These are phyloP conservation scores for Pulveroboletus frians DNA, from an alignment of 768 basidiomycete genomes.

Conservation along the genomic window DNA sequence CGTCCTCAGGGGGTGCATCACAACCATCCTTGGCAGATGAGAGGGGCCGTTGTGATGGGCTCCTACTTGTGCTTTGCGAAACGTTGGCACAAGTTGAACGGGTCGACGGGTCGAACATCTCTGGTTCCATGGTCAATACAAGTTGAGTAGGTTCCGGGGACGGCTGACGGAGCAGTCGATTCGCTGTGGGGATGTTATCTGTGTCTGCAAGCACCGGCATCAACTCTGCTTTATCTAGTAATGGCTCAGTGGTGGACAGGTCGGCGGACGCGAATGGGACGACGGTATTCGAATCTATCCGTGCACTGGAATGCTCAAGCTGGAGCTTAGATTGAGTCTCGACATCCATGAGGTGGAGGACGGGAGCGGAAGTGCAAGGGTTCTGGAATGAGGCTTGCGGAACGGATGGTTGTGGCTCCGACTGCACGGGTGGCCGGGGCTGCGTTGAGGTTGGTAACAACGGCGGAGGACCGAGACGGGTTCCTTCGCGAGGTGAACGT, in stretches of 20 bases:
- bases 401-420: neutral
- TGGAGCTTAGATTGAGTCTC: neutral
- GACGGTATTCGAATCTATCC: neutral
- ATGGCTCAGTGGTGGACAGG: neutral
- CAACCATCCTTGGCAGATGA: constrained; percentile 4
- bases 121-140: neutral
- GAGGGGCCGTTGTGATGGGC: constrained; percentile 14
- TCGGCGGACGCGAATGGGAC: neutral
- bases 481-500: neutral
- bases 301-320: neutral
- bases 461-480: neutral
- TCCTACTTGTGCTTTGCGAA: constrained; percentile 6
- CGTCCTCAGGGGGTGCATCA: neutral
- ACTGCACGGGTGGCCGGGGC: neutral
- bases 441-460: neutral
- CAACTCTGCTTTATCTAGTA: neutral
- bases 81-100: neutral
- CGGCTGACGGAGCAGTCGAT: neutral
- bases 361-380: constrained; percentile 3
- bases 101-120: neutral
- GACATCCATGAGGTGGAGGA: neutral
- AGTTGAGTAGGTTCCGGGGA: constrained; percentile 4
- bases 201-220: neutral
- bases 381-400: neutral
- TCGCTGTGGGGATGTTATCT: neutral